Evolutionary conservation across 2,329 filamentous ascomycete genomes (phyloP).

Genomic region (Helotiales sp.): DNA sequence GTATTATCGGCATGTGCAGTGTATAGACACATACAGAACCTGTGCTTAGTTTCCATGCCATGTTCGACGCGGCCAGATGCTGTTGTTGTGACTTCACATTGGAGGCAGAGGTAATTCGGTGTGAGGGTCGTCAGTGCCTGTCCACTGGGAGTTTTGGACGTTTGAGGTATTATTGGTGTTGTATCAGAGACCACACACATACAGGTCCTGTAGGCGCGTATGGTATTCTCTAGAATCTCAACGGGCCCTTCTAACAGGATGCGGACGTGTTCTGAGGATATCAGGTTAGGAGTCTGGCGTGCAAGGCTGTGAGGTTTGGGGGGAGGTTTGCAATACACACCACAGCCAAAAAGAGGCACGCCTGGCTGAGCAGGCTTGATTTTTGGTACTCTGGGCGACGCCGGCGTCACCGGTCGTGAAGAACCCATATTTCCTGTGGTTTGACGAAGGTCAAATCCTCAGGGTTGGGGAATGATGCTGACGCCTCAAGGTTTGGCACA

Average conservation of each 20-base stretch:
- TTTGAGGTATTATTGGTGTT: conserved; percentile 68
- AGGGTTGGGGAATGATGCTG: neutral
- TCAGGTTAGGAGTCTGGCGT: conserved; percentile 18
- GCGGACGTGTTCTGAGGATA: conserved; percentile 68
- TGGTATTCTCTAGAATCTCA: conserved; percentile 68
- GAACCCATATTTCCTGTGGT: conserved; percentile 35
- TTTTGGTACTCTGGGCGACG: conserved; percentile 46
- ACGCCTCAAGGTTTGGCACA: conserved; percentile 6
- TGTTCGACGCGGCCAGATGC: conserved; percentile 70
- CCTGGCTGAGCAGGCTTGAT: conserved; percentile 64
- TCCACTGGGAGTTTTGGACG: conserved; percentile 62
- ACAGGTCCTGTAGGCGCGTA: conserved; percentile 74
- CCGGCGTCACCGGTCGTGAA: conserved; percentile 41
- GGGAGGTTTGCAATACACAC: conserved; percentile 49
- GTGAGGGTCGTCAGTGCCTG: conserved; percentile 65
- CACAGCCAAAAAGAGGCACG: conserved; percentile 66
- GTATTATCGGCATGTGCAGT: neutral
- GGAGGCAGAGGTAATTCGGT: conserved; percentile 73
- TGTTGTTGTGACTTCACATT: conserved; percentile 72
- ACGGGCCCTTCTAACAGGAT: conserved; percentile 63
- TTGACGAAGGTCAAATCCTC: neutral
- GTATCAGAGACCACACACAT: conserved; percentile 73
- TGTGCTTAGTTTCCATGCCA: conserved; percentile 70
- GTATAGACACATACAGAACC: conserved; percentile 65
- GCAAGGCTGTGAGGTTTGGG: conserved; percentile 27